These are phyloP conservation scores for Chionographis japonica DNA, from an alignment of 106 monocot genomes.

Conservation along the genomic window DNA sequence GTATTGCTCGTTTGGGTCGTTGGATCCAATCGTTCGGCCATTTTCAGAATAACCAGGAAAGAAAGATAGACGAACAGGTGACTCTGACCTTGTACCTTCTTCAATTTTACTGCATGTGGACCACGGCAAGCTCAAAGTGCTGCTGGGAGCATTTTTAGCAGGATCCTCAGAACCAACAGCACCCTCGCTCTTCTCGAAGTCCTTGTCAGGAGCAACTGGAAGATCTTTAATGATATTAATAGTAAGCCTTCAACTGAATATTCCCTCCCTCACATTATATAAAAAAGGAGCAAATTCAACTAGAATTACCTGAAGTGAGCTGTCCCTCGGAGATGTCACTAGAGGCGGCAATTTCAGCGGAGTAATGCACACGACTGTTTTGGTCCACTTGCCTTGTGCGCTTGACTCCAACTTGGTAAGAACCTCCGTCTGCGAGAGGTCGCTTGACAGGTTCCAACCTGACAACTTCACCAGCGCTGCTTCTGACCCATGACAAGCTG, in stretches of 20 bases:
- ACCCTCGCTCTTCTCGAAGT: background rate
- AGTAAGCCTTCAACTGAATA: background rate
- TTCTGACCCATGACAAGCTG: background rate
- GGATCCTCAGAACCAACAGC: background rate
- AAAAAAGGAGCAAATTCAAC: background rate
- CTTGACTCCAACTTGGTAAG: slow-evolving; percentile 14
- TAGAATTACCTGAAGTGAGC: slow-evolving; percentile 19
- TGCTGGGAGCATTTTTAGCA: slow-evolving; percentile 3
- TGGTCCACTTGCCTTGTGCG: slow-evolving; percentile 21
- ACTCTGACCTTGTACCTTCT: slow-evolving; percentile 5
- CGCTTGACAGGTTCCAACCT: slow-evolving; percentile 20
- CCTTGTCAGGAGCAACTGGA: slow-evolving; percentile 9
- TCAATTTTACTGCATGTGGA: background rate
- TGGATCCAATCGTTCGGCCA: slow-evolving; percentile 2
- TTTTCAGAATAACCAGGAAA: slow-evolving; percentile 25
- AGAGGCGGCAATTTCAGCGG: background rate
- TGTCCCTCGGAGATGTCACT: background rate
- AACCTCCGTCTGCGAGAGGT: slow-evolving; percentile 7
- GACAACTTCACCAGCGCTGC: background rate
- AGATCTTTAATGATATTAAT: background rate
- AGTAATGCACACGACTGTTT: background rate
- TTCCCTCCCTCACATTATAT: background rate
- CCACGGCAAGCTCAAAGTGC: background rate
- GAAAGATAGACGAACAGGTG: slow-evolving; percentile 10
- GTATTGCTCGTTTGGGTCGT: slow-evolving; percentile 10